Base-by-base conservation (phyloP, 345 rosid genomes). In the Kernera saxatilis region DNA sequence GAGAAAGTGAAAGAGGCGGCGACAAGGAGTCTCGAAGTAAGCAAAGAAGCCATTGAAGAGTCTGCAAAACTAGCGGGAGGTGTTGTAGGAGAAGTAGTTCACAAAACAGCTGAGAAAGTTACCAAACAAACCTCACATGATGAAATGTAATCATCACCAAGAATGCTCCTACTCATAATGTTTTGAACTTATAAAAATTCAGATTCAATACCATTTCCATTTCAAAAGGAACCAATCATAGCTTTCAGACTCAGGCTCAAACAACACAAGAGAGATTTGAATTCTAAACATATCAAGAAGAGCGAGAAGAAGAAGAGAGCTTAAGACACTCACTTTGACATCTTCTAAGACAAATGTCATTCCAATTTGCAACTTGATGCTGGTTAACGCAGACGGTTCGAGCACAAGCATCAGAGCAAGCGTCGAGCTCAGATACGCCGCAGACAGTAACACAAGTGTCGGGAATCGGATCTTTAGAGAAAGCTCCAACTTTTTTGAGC, bases 321-420 rank as follows among this genome's bases (percentile, higher is more conserved):
- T 81, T 83, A 72, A 85, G 88, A 80, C 95, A 91, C 74, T 91
- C 91, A 30, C 84, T 86, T 57, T 91, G 97, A 77, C 93, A 91
- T 78, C 88, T 84, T 30, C 95, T 53, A 4, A 88, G 89, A 75
- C 92, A 88, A 50, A 88, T 84, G 75, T 87, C 93, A 44, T 91
- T 91, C 97, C 97, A 91, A 66, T 91, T 91, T 40, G 97, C 89
- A 40, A 88, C 93, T 58, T 91, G 95, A 54, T 91, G 93, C 59
- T 91, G 97, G 71, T 88, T 91, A 11, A 91, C 89, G 13, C 97
- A 88, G 0, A 91, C 91, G 3, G 95, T 91, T 39, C 95, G 81
- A 10, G 91, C 91, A 36, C 97, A 88, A 3, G 97, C 97, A 81
- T 91, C 97, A 19, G 94, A 81, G 70, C 97, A 91, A 27, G 94